Evolutionary conservation across 345 rosid genomes (phyloP), one percentile per base, ranked within the genome.

Genomic region (Odontarrhena argentea): DNA sequence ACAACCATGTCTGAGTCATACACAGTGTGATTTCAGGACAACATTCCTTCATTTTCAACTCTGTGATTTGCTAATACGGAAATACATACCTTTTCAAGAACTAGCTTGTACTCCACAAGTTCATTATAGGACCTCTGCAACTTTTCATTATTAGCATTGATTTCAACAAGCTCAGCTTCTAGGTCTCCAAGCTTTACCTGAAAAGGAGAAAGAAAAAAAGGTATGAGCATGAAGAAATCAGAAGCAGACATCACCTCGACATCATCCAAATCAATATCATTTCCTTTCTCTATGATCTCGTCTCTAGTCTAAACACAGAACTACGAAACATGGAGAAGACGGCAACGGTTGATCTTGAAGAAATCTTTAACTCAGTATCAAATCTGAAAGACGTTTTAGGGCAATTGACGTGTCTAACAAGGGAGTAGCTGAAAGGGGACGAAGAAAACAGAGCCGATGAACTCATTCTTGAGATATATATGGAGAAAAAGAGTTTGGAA

Each of bases 281-380:
- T 78, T 50, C 80, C 93, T 65, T 81, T 63, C 14, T 70, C 81
- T 28, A 18, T 15, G 96, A 88, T 67, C 96, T 94, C 1, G 97
- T 94, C 25, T 79, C 96, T 0, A 96, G 99, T 36, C 65, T 91
- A 58, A 87, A 78, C 55, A 84, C 85, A 1, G 97, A 94, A 70
- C 90, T 94, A 51, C 64, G 86, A 76, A 92, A 94, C 68, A 97
- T 84, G 60, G 91, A 91, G 82, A 94, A 83, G 77, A 94, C 99
- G 18, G 97, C 99, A 0, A 86, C 90, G 0, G 55, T 91, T 12
- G 99, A 94, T 75, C 73, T 94, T 1, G 97, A 94, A 45, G 97
- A 86, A 45, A 96, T 94, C 0, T 91, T 87, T 0, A 86, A 70
- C 76, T 91, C 99, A 0, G 96, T 91, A 9, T 91, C 87, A 0